Conservation (phyloP, 2,329 filamentous ascomycete genomes). For the Torrubiella hemipterigena region DNA sequence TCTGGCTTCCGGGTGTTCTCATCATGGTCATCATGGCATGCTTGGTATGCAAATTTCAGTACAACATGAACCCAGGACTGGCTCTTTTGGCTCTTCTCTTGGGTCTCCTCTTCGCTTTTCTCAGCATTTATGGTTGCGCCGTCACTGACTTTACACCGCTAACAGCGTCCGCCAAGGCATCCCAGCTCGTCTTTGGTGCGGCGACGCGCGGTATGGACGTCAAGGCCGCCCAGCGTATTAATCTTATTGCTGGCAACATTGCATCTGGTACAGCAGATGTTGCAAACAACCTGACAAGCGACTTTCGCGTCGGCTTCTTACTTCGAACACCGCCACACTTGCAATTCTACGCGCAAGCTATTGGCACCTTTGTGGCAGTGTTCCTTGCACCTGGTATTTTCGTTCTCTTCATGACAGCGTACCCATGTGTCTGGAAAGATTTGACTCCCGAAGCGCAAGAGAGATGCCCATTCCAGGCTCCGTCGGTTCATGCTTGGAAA, state of each 20-base stretch:
- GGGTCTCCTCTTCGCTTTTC: constrained; percentile 46
- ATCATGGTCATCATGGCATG: constrained; percentile 36
- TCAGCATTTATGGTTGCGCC: constrained; percentile 35
- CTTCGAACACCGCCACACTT: constrained; percentile 51
- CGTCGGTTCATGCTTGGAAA: constrained; percentile 53
- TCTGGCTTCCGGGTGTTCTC: constrained; percentile 37
- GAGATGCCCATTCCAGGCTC: constrained; percentile 45
- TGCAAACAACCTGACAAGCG: constrained; percentile 41
- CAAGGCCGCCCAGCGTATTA: constrained; percentile 47
- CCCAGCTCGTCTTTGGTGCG: constrained; percentile 55
- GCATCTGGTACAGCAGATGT: constrained; percentile 42
- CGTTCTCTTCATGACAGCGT: constrained; percentile 54
- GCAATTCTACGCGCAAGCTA: constrained; percentile 54
- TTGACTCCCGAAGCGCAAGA: constrained; percentile 23
- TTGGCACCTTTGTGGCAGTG: constrained; percentile 51
- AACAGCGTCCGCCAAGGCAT: constrained; percentile 56
- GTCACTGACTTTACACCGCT: constrained; percentile 50
- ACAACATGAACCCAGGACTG: constrained; percentile 44
- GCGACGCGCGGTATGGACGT: constrained; percentile 42
- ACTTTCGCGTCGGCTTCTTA: constrained; percentile 58
- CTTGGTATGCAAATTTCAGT: constrained; percentile 36
- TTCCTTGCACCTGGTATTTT: constrained; percentile 58
- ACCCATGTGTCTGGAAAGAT: constrained; percentile 50
- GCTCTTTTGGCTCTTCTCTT: constrained; percentile 42
- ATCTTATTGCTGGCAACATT: constrained; percentile 49